A percentile compares a stretch with the other conserved stretches of the same genome.
Evolutionary conservation across 2,329 filamentous ascomycete species (phyloP).

Genomic region (Aspergillus fumigatus): DNA sequence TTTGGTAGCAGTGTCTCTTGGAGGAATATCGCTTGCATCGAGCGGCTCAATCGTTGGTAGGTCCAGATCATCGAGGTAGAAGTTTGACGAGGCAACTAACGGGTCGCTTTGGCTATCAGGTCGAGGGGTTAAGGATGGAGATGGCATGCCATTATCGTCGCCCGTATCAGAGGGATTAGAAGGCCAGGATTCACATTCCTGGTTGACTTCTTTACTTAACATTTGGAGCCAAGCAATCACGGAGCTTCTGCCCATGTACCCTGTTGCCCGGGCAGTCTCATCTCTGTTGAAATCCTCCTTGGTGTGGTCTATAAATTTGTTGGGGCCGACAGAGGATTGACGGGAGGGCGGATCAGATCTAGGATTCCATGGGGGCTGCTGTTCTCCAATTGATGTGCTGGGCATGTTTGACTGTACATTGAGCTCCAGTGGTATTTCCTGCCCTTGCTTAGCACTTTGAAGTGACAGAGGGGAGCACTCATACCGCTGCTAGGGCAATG

Average conservation of each 20-base stretch:
- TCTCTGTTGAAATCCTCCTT: conserved; percentile 42
- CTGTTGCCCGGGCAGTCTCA: conserved; percentile 34
- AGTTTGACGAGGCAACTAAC: conserved; percentile 29
- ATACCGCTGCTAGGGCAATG: conserved; percentile 29
- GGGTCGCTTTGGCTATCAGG: conserved; percentile 20
- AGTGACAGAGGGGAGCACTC: conserved; percentile 3
- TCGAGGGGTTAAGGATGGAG: conserved; percentile 23
- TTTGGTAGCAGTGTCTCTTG: conserved; percentile 32
- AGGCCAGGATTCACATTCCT: conserved; percentile 18
- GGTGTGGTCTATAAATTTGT: conserved; percentile 37
- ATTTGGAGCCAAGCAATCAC: conserved; percentile 44
- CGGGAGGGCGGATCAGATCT: conserved; percentile 19
- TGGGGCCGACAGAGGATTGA: conserved; percentile 27
- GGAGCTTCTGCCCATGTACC: conserved; percentile 43
- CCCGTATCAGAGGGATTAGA: conserved; percentile 11
- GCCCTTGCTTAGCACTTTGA: conserved; percentile 14
- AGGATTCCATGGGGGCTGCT: conserved; percentile 13
- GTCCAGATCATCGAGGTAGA: conserved; percentile 40
- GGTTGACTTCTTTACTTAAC: conserved; percentile 31
- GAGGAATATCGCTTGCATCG: conserved; percentile 35
- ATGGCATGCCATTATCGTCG: conserved; percentile 22
- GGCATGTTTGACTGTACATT: conserved; percentile 17
- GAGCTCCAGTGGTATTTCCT: conserved; percentile 23
- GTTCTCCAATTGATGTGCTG: conserved; percentile 12
- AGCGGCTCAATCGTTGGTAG: conserved; percentile 31